These are phyloP conservation scores for Penicillium alfredii DNA, from an alignment of 495 filamentous ascomycete genomes.

Conservation along the genomic window DNA sequence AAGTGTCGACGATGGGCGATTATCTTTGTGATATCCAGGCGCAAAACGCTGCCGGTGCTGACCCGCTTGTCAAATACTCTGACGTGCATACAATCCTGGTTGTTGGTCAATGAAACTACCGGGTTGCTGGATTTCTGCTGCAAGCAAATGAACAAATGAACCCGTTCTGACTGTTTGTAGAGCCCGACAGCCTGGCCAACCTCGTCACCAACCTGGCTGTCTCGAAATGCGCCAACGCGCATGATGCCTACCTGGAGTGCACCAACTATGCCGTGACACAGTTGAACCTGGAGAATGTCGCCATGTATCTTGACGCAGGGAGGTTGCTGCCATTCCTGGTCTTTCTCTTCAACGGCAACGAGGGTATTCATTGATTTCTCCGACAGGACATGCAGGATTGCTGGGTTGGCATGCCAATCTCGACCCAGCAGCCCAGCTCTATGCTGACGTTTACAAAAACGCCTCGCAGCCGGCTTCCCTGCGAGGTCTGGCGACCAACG, in stretches of 20 bases:
- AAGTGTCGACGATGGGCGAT: slow-evolving; percentile 53
- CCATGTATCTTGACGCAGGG: slow-evolving; percentile 80
- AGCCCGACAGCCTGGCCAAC: slow-evolving; percentile 78
- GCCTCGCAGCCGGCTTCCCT: slow-evolving; percentile 60
- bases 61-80: slow-evolving; percentile 26
- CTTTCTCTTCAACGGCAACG: background rate
- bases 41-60: slow-evolving; percentile 49
- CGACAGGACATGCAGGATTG: slow-evolving; percentile 55
- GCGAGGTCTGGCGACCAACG: slow-evolving; percentile 72
- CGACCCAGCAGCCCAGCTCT: slow-evolving; percentile 61
- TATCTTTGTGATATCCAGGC: slow-evolving; percentile 51
- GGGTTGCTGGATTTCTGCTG: background rate
- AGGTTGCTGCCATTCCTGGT: too few species aligned
- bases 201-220: slow-evolving; percentile 68
- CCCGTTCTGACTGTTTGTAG: slow-evolving; percentile 50
- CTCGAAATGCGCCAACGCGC: slow-evolving; percentile 56
- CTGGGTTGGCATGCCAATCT: slow-evolving; percentile 79
- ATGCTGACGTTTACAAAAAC: slow-evolving; percentile 58
- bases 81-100: slow-evolving; percentile 36
- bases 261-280: slow-evolving; percentile 65
- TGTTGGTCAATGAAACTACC: slow-evolving; percentile 38
- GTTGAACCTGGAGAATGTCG: slow-evolving; percentile 70
- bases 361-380: background rate
- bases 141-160: slow-evolving; percentile 49
- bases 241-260: slow-evolving; percentile 59